Base-by-base conservation (phyloP, 768 basidiomycete genomes). In the Suillus hirtellus region DNA sequence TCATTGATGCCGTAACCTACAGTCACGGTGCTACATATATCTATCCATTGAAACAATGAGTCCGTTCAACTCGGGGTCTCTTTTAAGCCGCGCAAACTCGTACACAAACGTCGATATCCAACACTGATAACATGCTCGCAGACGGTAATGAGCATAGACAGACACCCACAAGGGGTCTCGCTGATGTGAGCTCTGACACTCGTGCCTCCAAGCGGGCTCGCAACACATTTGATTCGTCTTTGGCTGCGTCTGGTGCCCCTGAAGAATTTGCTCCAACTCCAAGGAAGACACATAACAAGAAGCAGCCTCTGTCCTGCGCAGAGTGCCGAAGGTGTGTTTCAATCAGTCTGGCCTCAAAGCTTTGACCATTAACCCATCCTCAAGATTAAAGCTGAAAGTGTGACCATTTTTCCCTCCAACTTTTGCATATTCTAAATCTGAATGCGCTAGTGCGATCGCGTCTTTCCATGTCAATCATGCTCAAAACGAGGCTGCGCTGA, bases 381-480 rank as follows among this genome's bases (percentile, higher is more conserved):
- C 59, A 75, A 73, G 79, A 64, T 75, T 87, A 65, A 87, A 87
- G 69, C 77, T 87, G 68, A 86, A 85, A 79, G 86, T 86, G 66
- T n/a, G 75, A 63, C 24, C 12, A 17, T 27, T 24, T 8, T n/a
- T 1, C 35, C 15, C 15, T 46, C 43, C 5, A 7, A 27, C 34
- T 34, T 31, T 49, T 21, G 4, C 61, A n/a, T 17, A 15, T n/a
- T 42, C 27, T 69, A 50, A 58, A 60, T 67, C 56, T 65, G 40
- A 66, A 65, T 14, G n/a, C 12, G 15, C 4, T 8, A 86, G 86
- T 88, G 86, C 69, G 86, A 88, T 76, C 85, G 86, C 61, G 78
- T 84, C 5, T 87, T 87, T 68, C 86, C 86, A 31, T 88, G 86
- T 68, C 84, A 86, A 77, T 87, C 86, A 59, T 88, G 86, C 68